Evolutionary conservation across 1,284 basidiomycete genomes (phyloP), one percentile per base, ranked within the genome.

Genomic region (Cutaneotrichosporon spelunceum): DNA sequence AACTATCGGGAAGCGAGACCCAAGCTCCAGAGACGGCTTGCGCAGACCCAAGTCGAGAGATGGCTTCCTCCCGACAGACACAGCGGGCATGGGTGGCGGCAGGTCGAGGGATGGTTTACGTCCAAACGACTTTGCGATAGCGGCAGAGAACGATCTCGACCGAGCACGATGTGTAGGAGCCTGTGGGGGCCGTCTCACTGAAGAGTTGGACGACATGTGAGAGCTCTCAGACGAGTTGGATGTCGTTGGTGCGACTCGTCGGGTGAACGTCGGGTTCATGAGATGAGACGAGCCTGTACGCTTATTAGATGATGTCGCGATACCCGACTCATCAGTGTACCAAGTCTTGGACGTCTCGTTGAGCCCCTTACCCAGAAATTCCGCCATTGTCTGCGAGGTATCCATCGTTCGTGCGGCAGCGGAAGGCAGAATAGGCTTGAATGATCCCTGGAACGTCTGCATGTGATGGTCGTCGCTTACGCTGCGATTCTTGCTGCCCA

Each of bases 121-220:
- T 0, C 62, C 65, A 19, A 64, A 27, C 11, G 68, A 64, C 48
- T 70, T 72, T 16, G 69, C 65, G 24, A 77, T 62, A 1, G 72
- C 64, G 4, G 72, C 71, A 0, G 73, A 74, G 63, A 78, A 77
- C 8, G 70, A 74, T 24, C 74, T 49, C 11, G 75, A 74, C 11
- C 57, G 49, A 1, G 57, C 48, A n/a, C 48, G 48, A 26, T 50
- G 48, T 19, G 48, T 30, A 8, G 48, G 48, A 5, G 16, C 39
- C 6, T 50, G 48, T 27, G 45, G 21, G 14, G 45, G 45, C 45
- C 23, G 45, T 24, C 23, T 13, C 23, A 27, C 23, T 9, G 45
- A 50, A 26, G 48, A 50, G 27, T 29, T 50, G 24, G 48, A 50
- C 26, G 48, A 50, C 16, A 27, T 29, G 26, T 27, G 13, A 7